These are phyloP conservation scores for Euphorbia corollata DNA, from an alignment of 441 rosid genomes.

Conservation along the genomic window DNA sequence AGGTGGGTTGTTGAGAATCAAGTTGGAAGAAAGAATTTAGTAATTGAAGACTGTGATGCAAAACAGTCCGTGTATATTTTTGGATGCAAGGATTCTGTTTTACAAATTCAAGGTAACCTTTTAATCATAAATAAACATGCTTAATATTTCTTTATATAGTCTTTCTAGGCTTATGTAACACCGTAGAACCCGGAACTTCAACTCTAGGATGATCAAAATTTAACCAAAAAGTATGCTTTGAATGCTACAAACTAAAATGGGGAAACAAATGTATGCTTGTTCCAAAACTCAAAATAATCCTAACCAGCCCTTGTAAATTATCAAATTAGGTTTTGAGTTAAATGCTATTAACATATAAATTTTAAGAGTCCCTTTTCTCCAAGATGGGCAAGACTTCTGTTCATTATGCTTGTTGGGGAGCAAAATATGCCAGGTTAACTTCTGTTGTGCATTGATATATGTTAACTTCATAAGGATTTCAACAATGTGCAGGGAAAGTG, in stretches of 20 bases:
- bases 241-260: neutral
- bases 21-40: slow-evolving; percentile 70
- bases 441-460: neutral
- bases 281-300: neutral
- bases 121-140: neutral
- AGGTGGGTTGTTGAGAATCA: slow-evolving; percentile 98
- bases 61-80: slow-evolving; percentile 81
- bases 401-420: neutral
- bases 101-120: slow-evolving; percentile 77
- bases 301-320: neutral
- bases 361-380: neutral
- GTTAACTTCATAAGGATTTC: slow-evolving; percentile 13
- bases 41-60: slow-evolving; percentile 82
- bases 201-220: neutral
- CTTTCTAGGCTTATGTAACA: neutral
- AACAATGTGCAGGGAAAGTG: slow-evolving; percentile 68
- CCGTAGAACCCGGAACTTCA: neutral
- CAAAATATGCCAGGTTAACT: neutral
- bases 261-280: neutral
- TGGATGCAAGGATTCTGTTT: slow-evolving; percentile 96
- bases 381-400: neutral
- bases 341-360: neutral
- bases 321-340: neutral
- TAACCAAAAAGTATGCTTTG: neutral
- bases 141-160: neutral